Evolutionary conservation across 345 rosid species (phyloP), one percentile per base, ranked within the genome.

Genomic region (Gossypium raimondii): DNA sequence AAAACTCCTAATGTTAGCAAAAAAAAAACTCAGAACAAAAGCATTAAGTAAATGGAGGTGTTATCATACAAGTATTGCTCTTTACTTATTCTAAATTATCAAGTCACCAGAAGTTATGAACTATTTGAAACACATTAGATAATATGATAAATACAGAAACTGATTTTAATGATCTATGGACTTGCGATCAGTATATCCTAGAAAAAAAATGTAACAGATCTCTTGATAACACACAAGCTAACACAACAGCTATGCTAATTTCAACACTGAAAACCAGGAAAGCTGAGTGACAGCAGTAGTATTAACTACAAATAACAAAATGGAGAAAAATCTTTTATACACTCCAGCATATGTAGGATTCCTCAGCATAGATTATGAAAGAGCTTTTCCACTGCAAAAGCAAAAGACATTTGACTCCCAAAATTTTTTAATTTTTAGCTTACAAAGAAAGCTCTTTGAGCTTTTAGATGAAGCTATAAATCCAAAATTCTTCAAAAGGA

Each of bases 191-290:
- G 47, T 67, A 67, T 45, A 45, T 47, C 71, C 56, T 2, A 67
- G 56, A 67, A 67, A 67, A 67, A 67, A 43, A 64, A 9, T 20
- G 70, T 45, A 5, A 43, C 52, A 20, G 71, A 47, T 67, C 71
- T 47, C 55, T 47, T 67, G 55, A 45, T 11, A 20, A 67, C 10
- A 47, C 51, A 43, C 45, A 62, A 62, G 22, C 34, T 34, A 62
- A 34, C 67, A 62, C 48, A 17, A 4, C 17, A 43, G 51, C 14
- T 18, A 65, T 43, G 16, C 17, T 16, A 9, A 62, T 29, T 34
- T 62, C 17, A 34, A 16, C 47, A 62, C 22, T 34, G 9, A 4
- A 29, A 62, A 18, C 5, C 7, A 17, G 45, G 38, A 62, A 29
- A 16, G 45, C 22, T 11, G 22, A 34, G 7, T 34, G 7, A 5